Conservation (phyloP, 169 alveolate genomes). For the Cryptosporidium ubiquitum region DNA sequence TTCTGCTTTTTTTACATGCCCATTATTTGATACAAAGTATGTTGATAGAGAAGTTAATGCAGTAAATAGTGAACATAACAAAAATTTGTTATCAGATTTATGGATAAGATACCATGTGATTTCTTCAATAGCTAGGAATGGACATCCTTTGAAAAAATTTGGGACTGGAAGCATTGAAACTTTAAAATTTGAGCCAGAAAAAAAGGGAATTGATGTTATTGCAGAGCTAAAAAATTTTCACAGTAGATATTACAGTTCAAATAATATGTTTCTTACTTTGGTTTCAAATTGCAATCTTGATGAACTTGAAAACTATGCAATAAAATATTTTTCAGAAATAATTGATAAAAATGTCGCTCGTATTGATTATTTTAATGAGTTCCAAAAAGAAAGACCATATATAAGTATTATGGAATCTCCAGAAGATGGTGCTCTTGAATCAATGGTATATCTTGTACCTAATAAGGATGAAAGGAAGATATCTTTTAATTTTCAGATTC, state of each 20-base stretch:
- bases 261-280: constrained; percentile 71
- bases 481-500: constrained; percentile 43
- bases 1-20: constrained; percentile 82
- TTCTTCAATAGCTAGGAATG: constrained; percentile 39
- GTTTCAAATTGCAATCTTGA: constrained; percentile 37
- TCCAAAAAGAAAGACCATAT: constrained; percentile 50
- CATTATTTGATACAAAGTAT: constrained; percentile 82
- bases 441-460: constrained; percentile 33
- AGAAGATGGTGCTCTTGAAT: constrained; percentile 55
- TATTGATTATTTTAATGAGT: constrained; percentile 8
- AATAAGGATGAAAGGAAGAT: constrained; percentile 43
- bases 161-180: constrained; percentile 79
- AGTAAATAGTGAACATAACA: constrained; percentile 84
- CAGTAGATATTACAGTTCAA: constrained; percentile 67
- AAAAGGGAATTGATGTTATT: constrained; percentile 75
- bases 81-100: constrained; percentile 78
- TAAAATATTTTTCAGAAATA: constrained; percentile 46
- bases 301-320: constrained; percentile 15
- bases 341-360: neutral
- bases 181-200: constrained; percentile 72
- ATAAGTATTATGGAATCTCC: constrained; percentile 51
- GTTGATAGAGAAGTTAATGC: constrained; percentile 85
- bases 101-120: constrained; percentile 50
- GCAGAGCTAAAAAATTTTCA: constrained; percentile 75
- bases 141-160: constrained; percentile 68